phyloP scores from a whole-genome alignment of 495 filamentous ascomycete species.

The Xylaria castorea region DNA sequence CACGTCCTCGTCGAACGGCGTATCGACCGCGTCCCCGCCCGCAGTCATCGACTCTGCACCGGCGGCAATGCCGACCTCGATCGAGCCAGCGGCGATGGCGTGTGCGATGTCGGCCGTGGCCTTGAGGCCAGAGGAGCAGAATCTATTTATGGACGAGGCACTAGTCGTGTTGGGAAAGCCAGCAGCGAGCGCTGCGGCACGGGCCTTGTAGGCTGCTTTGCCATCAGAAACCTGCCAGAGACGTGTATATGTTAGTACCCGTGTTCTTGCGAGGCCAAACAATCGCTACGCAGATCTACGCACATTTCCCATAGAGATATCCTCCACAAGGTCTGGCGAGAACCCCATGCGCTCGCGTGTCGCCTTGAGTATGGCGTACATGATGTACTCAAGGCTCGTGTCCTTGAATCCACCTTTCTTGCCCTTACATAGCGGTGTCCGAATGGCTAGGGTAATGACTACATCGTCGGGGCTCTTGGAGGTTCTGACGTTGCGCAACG shows the following conservation, averaged over 20 bases:
- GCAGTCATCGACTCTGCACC: constrained; percentile 89
- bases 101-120: constrained; percentile 93
- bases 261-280: background rate
- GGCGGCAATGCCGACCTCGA: constrained; percentile 85
- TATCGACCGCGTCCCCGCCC: constrained; percentile 68
- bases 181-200: constrained; percentile 86
- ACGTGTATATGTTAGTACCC: constrained; percentile 4
- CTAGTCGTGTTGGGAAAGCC: constrained; percentile 91
- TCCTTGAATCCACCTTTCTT: constrained; percentile 93
- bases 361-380: constrained; percentile 80
- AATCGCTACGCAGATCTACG: constrained; percentile 32
- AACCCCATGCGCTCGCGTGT: constrained; percentile 75
- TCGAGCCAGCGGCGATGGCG: constrained; percentile 79
- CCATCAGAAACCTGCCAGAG: constrained; percentile 75
- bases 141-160: constrained; percentile 85
- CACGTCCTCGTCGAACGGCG: constrained; percentile 80
- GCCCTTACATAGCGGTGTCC: constrained; percentile 80
- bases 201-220: constrained; percentile 88
- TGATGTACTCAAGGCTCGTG: constrained; percentile 83
- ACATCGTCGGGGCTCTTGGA: constrained; percentile 96
- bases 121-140: constrained; percentile 96
- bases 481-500: constrained; percentile 62
- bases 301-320: constrained; percentile 93
- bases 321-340: constrained; percentile 84
- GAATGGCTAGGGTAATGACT: constrained; percentile 84